phyloP scores from a whole-genome alignment of 2,329 filamentous ascomycete genomes.

The Aphanocladium album region DNA sequence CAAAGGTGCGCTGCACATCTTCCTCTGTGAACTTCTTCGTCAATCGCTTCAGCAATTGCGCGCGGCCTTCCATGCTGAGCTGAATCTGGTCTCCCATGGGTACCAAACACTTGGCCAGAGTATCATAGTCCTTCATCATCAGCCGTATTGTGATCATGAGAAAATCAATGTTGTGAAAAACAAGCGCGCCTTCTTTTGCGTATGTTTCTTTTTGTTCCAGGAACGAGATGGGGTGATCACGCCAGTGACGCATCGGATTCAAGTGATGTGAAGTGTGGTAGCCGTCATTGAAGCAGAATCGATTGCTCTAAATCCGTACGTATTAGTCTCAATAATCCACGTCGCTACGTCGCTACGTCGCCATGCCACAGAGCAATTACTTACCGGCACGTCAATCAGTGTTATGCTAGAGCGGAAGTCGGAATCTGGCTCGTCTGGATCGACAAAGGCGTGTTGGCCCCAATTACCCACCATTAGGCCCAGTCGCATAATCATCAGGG shows the following conservation, averaged over 20 bases:
- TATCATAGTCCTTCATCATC: constrained; percentile 64
- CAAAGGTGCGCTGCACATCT: constrained; percentile 57
- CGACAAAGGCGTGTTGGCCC: constrained; percentile 79
- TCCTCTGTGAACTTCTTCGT: constrained; percentile 62
- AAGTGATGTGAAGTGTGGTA: constrained; percentile 80
- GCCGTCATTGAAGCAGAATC: constrained; percentile 77
- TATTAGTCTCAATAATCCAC: neutral
- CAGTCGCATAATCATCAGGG: constrained; percentile 60
- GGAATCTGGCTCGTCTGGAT: constrained; percentile 67
- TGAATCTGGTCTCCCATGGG: constrained; percentile 67
- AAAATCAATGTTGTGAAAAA: constrained; percentile 79
- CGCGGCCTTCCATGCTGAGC: constrained; percentile 60
- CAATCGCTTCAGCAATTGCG: constrained; percentile 57
- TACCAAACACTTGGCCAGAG: constrained; percentile 65
- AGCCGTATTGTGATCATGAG: constrained; percentile 67
- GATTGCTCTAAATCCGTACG: constrained; percentile 57
- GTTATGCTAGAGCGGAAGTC: constrained; percentile 78
- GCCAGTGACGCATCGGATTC: constrained; percentile 74
- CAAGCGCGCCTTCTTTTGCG: constrained; percentile 60
- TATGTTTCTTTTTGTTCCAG: constrained; percentile 65
- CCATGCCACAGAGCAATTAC: constrained; percentile 27
- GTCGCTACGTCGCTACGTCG: too few relatives aligned
- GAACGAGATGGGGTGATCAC: constrained; percentile 71
- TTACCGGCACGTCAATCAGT: constrained; percentile 69
- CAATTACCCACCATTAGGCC: constrained; percentile 80